Percentiles rank a stretch among this genome's conserved stretches.
phyloP scores from a whole-genome alignment of 352 stramenopile species.

The Pythium folliculosum region DNA sequence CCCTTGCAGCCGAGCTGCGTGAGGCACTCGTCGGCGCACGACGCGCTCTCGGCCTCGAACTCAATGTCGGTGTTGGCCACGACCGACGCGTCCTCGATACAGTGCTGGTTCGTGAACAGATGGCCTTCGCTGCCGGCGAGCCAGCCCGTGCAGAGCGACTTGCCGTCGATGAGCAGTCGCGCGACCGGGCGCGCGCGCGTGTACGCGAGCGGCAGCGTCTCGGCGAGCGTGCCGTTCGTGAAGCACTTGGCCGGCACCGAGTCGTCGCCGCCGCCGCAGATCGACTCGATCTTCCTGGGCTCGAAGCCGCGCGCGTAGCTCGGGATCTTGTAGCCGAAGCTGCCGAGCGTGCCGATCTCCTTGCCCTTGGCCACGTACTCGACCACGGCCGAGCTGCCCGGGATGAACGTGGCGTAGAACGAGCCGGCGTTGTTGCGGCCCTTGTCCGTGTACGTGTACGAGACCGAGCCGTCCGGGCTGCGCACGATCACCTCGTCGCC shows the following conservation, averaged over 20 bases:
- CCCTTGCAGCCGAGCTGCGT: conserved; percentile 27
- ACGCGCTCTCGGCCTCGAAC: conserved; percentile 28
- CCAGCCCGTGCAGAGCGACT: conserved; percentile 13
- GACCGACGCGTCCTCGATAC: conserved; percentile 18
- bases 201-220: conserved; percentile 14
- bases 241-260: conserved; percentile 20
- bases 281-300: neutral
- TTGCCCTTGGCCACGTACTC: conserved; percentile 26
- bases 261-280: conserved; percentile 15
- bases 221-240: neutral
- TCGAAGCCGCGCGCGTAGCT: conserved; percentile 12
- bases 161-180: neutral
- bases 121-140: conserved; percentile 25
- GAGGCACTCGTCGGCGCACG: conserved; percentile 26
- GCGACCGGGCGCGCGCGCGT: conserved; percentile 5
- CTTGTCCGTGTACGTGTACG: conserved; percentile 23
- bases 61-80: conserved; percentile 31
- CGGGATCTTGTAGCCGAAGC: conserved; percentile 12
- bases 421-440: conserved; percentile 14
- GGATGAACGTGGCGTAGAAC: conserved; percentile 19
- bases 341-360: neutral
- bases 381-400: conserved; percentile 4
- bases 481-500: conserved; percentile 53
- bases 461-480: conserved; percentile 31
- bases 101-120: conserved; percentile 38